These are phyloP conservation scores for Byssothecium circinans DNA, from an alignment of 2,329 filamentous ascomycete genomes.

Conservation along the genomic window DNA sequence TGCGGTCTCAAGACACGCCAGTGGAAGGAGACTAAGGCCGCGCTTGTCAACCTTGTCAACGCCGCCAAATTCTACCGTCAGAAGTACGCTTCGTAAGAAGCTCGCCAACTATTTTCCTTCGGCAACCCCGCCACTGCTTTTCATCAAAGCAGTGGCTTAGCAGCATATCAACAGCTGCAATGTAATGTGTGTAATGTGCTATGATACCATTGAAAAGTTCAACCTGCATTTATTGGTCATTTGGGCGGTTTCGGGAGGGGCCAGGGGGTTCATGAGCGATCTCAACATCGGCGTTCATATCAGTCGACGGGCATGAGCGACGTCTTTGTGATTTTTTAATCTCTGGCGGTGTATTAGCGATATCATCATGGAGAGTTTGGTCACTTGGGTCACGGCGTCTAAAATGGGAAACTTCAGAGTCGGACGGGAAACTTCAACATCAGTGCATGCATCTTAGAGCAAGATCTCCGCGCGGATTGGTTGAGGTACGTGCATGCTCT, in stretches of 20 bases:
- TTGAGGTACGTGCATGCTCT: neutral
- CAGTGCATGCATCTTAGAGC: neutral
- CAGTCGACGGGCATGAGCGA: slow-evolving; percentile 6
- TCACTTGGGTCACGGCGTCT: neutral
- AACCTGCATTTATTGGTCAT: slow-evolving; percentile 46
- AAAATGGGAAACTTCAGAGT: neutral
- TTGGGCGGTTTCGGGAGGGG: slow-evolving; percentile 26
- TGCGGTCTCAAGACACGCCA: slow-evolving; percentile 99
- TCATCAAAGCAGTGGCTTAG: slow-evolving; percentile 38
- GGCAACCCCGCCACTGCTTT: slow-evolving; percentile 25
- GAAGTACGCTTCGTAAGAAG: slow-evolving; percentile 70
- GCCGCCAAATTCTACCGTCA: slow-evolving; percentile 95
- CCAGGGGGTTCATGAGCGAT: slow-evolving; percentile 35
- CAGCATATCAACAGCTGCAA: slow-evolving; percentile 43
- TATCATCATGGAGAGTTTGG: neutral
- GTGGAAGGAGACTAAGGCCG: slow-evolving; percentile 98
- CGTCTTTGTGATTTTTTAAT: slow-evolving; percentile 2
- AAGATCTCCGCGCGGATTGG: neutral
- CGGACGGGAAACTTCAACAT: neutral
- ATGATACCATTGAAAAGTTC: slow-evolving; percentile 50
- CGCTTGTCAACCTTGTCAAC: slow-evolving; percentile 94
- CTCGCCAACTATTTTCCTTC: slow-evolving; percentile 21
- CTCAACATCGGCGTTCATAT: slow-evolving; percentile 45
- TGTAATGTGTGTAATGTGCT: slow-evolving; percentile 46
- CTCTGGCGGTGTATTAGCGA: neutral